Evolutionary conservation across 768 basidiomycete species (phyloP), one percentile per base, ranked within the genome.

Genomic region (Trametes gibbosa): DNA sequence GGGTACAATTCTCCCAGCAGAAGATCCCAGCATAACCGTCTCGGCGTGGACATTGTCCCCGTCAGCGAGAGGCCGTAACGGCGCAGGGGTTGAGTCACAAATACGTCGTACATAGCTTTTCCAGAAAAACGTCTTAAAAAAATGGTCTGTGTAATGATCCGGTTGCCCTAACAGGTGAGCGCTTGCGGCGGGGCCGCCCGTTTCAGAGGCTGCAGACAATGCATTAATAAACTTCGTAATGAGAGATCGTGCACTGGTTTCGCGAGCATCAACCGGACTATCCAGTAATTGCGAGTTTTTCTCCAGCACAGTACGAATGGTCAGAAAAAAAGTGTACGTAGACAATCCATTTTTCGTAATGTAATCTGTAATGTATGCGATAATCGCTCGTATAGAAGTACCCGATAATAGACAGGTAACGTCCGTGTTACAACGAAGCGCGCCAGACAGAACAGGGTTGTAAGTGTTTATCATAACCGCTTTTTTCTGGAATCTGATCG

Each of bases 391-490:
- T 10, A 58, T 46, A 7, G 53, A 46, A 2, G 64, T 65, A 17
- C 64, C 64, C n/a, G 61, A 62, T 5, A 59, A 21, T 19, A 62
- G 37, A 49, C 54, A 47, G 14, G 64, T 63, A 13, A 56, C 61
- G 68, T 41, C 67, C 64, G 53, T 66, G 66, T 56, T 69, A 65
- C 3, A 69, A 43, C 16, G 39, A 27, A 27, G 7, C 5, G 9
- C 8, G 21, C 19, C 21, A 23, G 27, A 5, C 12, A 55, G 9
- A 3, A 50, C 7, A 4, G 50, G 34, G 17, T 45, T 45, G 17
- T 45, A 45, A 3, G 43, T 45, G 23, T 45, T 45, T 7, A 45
- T 21, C 43, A 32, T 37, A 2, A n/a, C 17, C 3, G 19, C 32
- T 21, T 10, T 4, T 8, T 50, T 35, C n/a, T 7, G 10, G n/a